Evolutionary conservation across 2,329 filamentous ascomycete genomes (phyloP).

Genomic region (Fusarium floridanum): DNA sequence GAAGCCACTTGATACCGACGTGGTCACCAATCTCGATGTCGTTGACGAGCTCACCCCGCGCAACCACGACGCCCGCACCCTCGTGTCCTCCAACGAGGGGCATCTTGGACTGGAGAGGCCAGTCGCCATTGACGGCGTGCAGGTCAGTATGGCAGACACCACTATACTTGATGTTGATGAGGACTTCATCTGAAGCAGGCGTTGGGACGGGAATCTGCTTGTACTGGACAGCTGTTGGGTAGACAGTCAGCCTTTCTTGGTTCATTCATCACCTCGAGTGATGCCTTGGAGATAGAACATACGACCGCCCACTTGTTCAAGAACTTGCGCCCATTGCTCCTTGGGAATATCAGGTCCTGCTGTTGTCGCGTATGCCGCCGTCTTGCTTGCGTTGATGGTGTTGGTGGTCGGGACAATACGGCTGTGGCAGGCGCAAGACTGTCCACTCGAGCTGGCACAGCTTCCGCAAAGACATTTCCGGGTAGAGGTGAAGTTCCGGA

Average conservation of each 20-base stretch:
- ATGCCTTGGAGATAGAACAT: conserved; percentile 31
- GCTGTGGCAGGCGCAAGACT: conserved; percentile 31
- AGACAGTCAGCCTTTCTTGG: neutral
- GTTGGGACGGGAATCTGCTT: conserved; percentile 83
- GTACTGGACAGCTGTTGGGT: conserved; percentile 67
- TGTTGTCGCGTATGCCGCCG: conserved; percentile 39
- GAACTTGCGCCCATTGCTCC: conserved; percentile 89
- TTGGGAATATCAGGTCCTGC: conserved; percentile 69
- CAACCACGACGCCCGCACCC: conserved; percentile 84
- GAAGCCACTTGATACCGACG: conserved; percentile 90
- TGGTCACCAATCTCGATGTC: conserved; percentile 85
- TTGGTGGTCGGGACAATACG: conserved; percentile 16
- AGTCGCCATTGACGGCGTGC: conserved; percentile 84
- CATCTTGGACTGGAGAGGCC: conserved; percentile 82
- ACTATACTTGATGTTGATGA: conserved; percentile 89
- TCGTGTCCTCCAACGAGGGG: conserved; percentile 84
- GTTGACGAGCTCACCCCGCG: conserved; percentile 78
- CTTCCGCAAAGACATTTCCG: conserved; percentile 25
- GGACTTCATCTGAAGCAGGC: conserved; percentile 86
- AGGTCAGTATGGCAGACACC: conserved; percentile 89
- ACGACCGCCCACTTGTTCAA: conserved; percentile 80
- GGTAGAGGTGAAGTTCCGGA: conserved; percentile 35
- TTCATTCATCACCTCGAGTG: neutral
- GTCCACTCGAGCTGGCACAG: conserved; percentile 22
- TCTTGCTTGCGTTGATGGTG: conserved; percentile 23